These are phyloP conservation scores for Alternaria novae-zelandiae DNA, from an alignment of 2,329 filamentous ascomycete genomes.

Conservation along the genomic window DNA sequence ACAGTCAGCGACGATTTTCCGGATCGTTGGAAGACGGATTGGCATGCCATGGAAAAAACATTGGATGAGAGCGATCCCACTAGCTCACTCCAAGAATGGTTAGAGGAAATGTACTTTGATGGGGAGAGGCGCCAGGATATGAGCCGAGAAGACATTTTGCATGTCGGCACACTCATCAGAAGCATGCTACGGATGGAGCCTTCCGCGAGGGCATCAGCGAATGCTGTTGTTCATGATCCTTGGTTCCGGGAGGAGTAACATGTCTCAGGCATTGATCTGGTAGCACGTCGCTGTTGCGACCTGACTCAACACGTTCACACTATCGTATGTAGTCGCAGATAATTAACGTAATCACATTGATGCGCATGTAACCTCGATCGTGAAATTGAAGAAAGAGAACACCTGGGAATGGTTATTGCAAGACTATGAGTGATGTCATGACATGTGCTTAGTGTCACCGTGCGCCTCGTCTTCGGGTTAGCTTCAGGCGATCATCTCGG, in stretches of 20 bases:
- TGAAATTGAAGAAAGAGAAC: not conserved
- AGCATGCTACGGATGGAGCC: slow-evolving; percentile 28
- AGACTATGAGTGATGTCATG: not conserved
- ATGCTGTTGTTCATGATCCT: slow-evolving; percentile 23
- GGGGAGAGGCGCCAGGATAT: slow-evolving; percentile 24
- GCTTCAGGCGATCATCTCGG: not conserved
- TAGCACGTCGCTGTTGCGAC: no score
- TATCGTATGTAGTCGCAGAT: not conserved
- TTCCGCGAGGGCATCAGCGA: slow-evolving; percentile 20
- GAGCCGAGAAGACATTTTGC: slow-evolving; percentile 23
- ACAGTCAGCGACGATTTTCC: slow-evolving; percentile 44
- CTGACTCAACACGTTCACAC: no score
- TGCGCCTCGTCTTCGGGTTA: not conserved
- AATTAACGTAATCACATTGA: not conserved
- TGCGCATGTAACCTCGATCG: not conserved
- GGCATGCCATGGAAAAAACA: slow-evolving; percentile 31
- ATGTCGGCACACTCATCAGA: slow-evolving; percentile 19
- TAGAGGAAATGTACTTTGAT: slow-evolving; percentile 50
- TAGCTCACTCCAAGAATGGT: slow-evolving; percentile 44
- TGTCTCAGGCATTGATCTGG: no score
- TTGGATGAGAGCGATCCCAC: slow-evolving; percentile 16
- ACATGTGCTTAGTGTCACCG: not conserved
- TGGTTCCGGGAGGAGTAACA: slow-evolving; percentile 12
- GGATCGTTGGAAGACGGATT: slow-evolving; percentile 40
- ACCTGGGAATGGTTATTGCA: not conserved